These are phyloP conservation scores for Russula sp. DNA, from an alignment of 768 basidiomycete genomes.

Conservation along the genomic window DNA sequence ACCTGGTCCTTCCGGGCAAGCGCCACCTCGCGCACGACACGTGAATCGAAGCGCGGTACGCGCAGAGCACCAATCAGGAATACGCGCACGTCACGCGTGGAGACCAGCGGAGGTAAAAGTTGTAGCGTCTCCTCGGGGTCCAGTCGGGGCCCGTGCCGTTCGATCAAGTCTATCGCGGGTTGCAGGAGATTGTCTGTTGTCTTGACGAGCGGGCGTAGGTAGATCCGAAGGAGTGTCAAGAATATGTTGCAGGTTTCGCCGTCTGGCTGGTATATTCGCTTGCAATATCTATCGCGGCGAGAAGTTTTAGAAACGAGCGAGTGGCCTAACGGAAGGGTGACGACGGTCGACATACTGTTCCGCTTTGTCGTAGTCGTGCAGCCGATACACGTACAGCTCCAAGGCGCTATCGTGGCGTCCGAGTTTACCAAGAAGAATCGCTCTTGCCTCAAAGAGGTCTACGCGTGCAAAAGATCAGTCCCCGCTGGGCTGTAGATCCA, in stretches of 20 bases:
- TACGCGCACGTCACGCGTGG: conserved; percentile 65
- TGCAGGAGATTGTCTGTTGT: conserved; percentile 50
- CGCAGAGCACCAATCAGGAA: conserved; percentile 72
- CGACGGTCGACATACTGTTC: conserved; percentile 58
- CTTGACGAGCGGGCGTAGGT: conserved; percentile 64
- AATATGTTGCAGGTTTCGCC: conserved; percentile 59
- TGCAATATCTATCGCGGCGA: conserved; percentile 66
- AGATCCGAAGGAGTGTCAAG: conserved; percentile 78
- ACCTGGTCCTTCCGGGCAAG: conserved; percentile 75
- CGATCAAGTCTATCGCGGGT: conserved; percentile 85
- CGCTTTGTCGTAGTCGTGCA: conserved; percentile 78
- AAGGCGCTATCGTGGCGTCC: conserved; percentile 90
- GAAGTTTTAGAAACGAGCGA: not conserved
- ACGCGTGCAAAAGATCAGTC: conserved; percentile 1
- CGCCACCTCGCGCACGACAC: conserved; percentile 60
- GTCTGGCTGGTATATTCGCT: conserved; percentile 59
- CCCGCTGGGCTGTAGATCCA: not conserved
- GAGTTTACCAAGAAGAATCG: conserved; percentile 82
- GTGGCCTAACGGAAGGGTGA: not conserved
- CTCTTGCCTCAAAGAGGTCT: conserved; percentile 90
- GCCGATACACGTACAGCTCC: conserved; percentile 87
- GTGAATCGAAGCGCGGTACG: conserved; percentile 58
- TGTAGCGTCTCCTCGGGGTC: conserved; percentile 78
- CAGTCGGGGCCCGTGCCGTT: conserved; percentile 73
- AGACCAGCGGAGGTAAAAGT: conserved; percentile 84